Conservation (phyloP, 139 green algal genomes). For the Chlamydomonas sp. region DNA sequence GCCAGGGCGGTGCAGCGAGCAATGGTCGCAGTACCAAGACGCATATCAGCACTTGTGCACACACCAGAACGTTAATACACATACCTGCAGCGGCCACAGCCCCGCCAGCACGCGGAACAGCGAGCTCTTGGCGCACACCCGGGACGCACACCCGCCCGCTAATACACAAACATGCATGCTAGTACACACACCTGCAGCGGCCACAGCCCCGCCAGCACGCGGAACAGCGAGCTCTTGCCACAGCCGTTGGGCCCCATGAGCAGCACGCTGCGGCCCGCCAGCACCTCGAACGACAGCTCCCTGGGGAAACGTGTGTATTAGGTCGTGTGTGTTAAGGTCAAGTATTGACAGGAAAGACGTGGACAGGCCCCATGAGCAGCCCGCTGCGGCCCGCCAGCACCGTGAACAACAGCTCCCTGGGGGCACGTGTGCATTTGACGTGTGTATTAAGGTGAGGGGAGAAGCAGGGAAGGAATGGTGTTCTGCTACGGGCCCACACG, state of each 20-base stretch:
- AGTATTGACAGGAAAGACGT: too few relatives aligned
- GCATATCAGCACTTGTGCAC: background rate
- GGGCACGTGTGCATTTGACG: too few relatives aligned
- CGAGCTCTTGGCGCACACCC: background rate
- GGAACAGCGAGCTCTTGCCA: conserved; percentile 87
- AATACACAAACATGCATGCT: too few relatives aligned
- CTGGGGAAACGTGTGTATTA: too few relatives aligned
- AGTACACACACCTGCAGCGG: conserved; percentile 72
- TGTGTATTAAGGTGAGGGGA: too few relatives aligned
- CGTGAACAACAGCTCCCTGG: too few relatives aligned
- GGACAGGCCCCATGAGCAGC: too few relatives aligned
- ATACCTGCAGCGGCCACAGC: conserved; percentile 88
- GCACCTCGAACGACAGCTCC: background rate
- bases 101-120: conserved; percentile 75
- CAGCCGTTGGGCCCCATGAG: conserved; percentile 93
- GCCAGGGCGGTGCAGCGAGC: background rate
- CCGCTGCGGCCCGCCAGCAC: too few relatives aligned
- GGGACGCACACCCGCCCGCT: background rate
- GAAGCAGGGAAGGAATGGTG: too few relatives aligned
- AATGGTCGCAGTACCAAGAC: background rate
- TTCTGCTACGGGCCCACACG: too few relatives aligned
- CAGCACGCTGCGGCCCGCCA: conserved; percentile 71
- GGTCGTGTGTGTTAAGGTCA: too few relatives aligned
- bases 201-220: conserved; percentile 90
- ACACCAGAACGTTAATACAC: background rate